These are phyloP conservation scores for Fusarium brachygibbosum DNA, from an alignment of 2,329 filamentous ascomycete genomes.

Conservation along the genomic window DNA sequence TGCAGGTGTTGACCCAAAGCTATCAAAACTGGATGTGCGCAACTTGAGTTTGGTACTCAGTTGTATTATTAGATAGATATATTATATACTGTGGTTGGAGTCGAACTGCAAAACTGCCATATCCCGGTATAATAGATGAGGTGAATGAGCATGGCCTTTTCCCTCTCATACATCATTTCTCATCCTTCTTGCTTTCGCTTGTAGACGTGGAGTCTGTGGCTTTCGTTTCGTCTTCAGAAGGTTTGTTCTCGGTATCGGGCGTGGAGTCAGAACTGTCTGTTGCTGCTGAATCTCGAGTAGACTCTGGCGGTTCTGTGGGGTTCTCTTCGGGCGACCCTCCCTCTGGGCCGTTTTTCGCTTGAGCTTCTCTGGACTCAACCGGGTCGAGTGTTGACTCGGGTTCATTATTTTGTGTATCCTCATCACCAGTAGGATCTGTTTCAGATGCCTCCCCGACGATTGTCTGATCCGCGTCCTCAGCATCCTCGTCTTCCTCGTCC, in stretches of 20 bases:
- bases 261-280: conserved; percentile 5
- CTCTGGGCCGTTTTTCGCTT: conserved; percentile 40
- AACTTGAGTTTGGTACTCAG: conserved; percentile 2
- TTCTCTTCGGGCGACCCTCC: conserved; percentile 14
- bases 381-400: conserved; percentile 22
- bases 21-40: neutral
- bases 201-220: conserved; percentile 8
- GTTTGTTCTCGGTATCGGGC: conserved; percentile 14
- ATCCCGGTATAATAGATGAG: neutral
- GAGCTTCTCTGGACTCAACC: conserved; percentile 32
- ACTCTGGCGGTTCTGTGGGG: conserved; percentile 6
- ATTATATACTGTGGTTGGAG: conserved; percentile 9
- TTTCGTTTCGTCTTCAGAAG: conserved; percentile 24
- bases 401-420: conserved; percentile 15
- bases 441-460: conserved; percentile 44
- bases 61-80: conserved; percentile 27
- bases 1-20: neutral
- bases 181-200: conserved; percentile 23
- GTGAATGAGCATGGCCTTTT: neutral
- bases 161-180: conserved; percentile 29
- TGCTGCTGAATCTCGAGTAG: conserved; percentile 7
- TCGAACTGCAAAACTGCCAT: neutral
- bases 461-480: conserved; percentile 47
- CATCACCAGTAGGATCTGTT: conserved; percentile 27
- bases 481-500: conserved; percentile 37